These are phyloP conservation scores for Collariella sp. DNA, from an alignment of 495 filamentous ascomycete genomes.

Conservation along the genomic window DNA sequence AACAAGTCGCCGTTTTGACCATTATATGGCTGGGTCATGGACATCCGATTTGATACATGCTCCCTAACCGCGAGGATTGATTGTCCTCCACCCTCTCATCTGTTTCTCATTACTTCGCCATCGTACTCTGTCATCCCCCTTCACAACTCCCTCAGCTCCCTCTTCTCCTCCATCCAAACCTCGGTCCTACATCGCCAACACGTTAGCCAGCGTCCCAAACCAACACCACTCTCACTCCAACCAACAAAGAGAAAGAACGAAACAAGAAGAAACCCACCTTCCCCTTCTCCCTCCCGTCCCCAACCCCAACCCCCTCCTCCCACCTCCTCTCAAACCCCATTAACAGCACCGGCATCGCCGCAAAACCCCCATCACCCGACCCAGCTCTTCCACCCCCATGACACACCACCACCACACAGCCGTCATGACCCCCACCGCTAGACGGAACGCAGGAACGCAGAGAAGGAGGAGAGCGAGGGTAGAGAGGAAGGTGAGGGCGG, in stretches of 20 bases:
- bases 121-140: neutral
- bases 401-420: neutral
- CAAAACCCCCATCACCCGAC: neutral
- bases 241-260: neutral
- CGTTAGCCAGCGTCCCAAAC: no score
- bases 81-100: no score
- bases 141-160: neutral
- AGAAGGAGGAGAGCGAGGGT: conserved; percentile 3
- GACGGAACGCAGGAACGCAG: conserved; percentile 13
- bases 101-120: neutral
- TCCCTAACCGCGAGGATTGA: no score
- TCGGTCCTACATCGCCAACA: neutral
- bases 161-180: neutral
- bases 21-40: no score
- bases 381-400: conserved; percentile 7
- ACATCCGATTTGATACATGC: no score
- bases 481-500: conserved; percentile 12
- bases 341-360: neutral
- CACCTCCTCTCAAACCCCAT: neutral
- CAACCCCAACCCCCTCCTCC: neutral
- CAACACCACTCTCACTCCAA: neutral
- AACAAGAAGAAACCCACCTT: neutral
- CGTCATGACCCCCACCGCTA: conserved; percentile 16
- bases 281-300: neutral
- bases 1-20: no score